Conservation (phyloP, 1,284 basidiomycete genomes). For the Sanghuangporus weigelae region DNA sequence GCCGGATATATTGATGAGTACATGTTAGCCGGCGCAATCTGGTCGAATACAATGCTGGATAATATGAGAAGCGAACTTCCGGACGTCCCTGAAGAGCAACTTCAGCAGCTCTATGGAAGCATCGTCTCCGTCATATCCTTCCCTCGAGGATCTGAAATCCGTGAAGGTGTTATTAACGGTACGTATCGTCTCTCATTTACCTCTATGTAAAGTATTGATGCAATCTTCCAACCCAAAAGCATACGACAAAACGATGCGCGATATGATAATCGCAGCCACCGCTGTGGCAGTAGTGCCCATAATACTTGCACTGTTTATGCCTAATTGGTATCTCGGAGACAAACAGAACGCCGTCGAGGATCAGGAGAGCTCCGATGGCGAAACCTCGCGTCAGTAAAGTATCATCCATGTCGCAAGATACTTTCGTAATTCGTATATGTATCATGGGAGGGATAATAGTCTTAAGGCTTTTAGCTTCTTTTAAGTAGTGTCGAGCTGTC, state of each 20-base stretch:
- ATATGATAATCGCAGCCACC: slow-evolving; percentile 44
- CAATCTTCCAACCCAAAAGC: slow-evolving; percentile 27
- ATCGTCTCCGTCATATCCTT: slow-evolving; percentile 42
- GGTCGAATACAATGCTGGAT: slow-evolving; percentile 54
- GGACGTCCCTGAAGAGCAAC: slow-evolving; percentile 31
- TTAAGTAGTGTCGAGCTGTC: too few relatives aligned
- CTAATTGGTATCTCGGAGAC: slow-evolving; percentile 44
- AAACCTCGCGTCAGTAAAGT: too few relatives aligned
- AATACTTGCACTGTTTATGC: slow-evolving; percentile 36
- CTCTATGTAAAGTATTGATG: background rate
- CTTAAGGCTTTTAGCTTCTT: too few relatives aligned
- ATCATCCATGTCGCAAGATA: too few relatives aligned
- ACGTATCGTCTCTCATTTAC: slow-evolving; percentile 15
- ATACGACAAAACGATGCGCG: slow-evolving; percentile 51
- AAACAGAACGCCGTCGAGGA: slow-evolving; percentile 40
- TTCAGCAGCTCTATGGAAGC: slow-evolving; percentile 42
- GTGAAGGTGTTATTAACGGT: slow-evolving; percentile 54
- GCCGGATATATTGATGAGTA: background rate
- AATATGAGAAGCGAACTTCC: slow-evolving; percentile 53
- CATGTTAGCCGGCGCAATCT: slow-evolving; percentile 45
- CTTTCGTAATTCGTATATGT: too few relatives aligned
- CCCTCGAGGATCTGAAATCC: slow-evolving; percentile 45
- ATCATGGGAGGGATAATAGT: too few relatives aligned
- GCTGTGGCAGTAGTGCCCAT: slow-evolving; percentile 36
- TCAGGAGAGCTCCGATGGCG: background rate